Percentiles rank a stretch among this genome's conserved stretches.
Conservation (phyloP, 352 stramenopile species). For the Phytophthora nicotianae region DNA sequence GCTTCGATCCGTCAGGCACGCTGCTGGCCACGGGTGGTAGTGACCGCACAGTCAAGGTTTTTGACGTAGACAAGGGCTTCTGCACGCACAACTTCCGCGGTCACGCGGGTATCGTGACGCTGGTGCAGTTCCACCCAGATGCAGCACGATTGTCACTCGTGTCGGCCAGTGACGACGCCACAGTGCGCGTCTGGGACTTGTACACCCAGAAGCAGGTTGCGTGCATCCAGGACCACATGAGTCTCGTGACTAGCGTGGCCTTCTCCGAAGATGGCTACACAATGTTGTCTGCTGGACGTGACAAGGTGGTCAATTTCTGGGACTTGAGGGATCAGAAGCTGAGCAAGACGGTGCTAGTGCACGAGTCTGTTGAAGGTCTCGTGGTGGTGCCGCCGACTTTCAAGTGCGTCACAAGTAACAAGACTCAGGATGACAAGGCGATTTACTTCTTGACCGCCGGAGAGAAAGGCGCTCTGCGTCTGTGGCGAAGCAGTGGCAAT, state of each 20-base stretch:
- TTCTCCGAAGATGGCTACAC: slow-evolving; percentile 90
- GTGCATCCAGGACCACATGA: slow-evolving; percentile 95
- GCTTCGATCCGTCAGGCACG: slow-evolving; percentile 90
- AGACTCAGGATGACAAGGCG: slow-evolving; percentile 52
- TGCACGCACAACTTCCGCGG: slow-evolving; percentile 94
- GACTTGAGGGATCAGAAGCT: slow-evolving; percentile 82
- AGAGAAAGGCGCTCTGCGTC: slow-evolving; percentile 88
- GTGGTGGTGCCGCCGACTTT: slow-evolving; percentile 81
- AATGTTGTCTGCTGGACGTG: slow-evolving; percentile 89
- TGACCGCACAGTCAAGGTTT: slow-evolving; percentile 96
- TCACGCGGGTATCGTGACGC: slow-evolving; percentile 87
- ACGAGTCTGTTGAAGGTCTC: slow-evolving; percentile 96
- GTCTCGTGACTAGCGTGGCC: slow-evolving; percentile 92
- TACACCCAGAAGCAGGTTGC: slow-evolving; percentile 85
- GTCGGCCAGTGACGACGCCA: slow-evolving; percentile 77
- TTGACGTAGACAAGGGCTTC: slow-evolving; percentile 92
- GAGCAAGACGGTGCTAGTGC: slow-evolving; percentile 93
- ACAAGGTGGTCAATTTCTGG: slow-evolving; percentile 94
- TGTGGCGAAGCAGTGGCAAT: slow-evolving; percentile 58
- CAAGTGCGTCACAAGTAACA: slow-evolving; percentile 45
- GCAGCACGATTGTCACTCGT: slow-evolving; percentile 67
- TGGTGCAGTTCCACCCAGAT: slow-evolving; percentile 87
- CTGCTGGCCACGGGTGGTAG: slow-evolving; percentile 96
- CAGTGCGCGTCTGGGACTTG: slow-evolving; percentile 87
- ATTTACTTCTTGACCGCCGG: slow-evolving; percentile 94